Evolutionary conservation across 495 filamentous ascomycete species (phyloP), one percentile per base, ranked within the genome.

Genomic region (Neurospora sp.): DNA sequence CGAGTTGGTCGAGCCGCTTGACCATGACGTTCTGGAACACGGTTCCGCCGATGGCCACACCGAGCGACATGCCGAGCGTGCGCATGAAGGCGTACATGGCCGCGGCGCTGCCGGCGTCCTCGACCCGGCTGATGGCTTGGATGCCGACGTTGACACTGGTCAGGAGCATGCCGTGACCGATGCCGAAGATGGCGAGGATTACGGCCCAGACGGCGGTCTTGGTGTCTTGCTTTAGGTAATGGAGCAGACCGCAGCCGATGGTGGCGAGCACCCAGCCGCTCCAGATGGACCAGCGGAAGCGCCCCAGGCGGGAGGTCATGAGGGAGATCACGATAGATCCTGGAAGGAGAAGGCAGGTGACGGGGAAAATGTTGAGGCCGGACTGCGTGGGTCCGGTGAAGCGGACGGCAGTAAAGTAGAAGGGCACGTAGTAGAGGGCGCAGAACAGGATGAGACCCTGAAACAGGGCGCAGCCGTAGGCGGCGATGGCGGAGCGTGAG

Each of bases 391-490:
- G 82, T 0, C 82, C 79, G 68, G 85, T 83, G 69, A 82, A 86
- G 71, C 88, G 87, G 38, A 91, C 85, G 10, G 88, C 85, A 70
- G 88, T 81, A 76, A 90, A 90, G 78, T 90, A 93, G 31, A 94
- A 82, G 0, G 90, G 85, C 39, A 90, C 87, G 48, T 80, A 90
- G 74, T 92, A 91, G 0, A 93, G 75, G 10, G 70, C 71, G 65
- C 72, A 76, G 68, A 82, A 85, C 37, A 83, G 75, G 68, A 83
- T 77, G 10, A 83, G 75, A 0, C 82, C 81, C 70, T 83, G 82
- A 18, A 82, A 76, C 27, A 79, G 68, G 2, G 78, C 80, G 18
- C 77, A 78, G 31, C 71, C 70, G 37, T 82, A 83, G 2, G 78
- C 80, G 71, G 74, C 81, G 78, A 76, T 81, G 79, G 78, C 80